These are phyloP conservation scores for Bimuria novae-zelandiae DNA, from an alignment of 2,329 filamentous ascomycete species.

Conservation along the genomic window DNA sequence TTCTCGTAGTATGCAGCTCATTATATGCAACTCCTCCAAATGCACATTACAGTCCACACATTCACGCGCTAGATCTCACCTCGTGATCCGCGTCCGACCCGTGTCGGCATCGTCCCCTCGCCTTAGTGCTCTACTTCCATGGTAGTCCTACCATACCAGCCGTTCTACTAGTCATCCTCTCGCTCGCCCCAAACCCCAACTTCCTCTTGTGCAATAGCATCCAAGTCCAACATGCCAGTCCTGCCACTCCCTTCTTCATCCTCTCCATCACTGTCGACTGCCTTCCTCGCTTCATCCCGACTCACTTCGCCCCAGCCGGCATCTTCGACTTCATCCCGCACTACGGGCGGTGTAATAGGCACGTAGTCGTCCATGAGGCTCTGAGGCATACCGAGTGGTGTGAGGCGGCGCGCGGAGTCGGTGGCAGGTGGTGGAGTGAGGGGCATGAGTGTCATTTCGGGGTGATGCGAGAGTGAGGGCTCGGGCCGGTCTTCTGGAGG, in stretches of 20 bases:
- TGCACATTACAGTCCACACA: too few species aligned
- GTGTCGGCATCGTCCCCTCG: too few species aligned
- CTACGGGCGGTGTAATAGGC: conserved; percentile 28
- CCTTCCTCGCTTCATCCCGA: conserved; percentile 26
- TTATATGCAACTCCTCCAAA: too few species aligned
- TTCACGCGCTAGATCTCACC: too few species aligned
- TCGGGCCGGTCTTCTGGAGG: background rate
- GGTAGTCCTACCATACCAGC: too few species aligned
- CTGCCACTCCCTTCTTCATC: conserved; percentile 24
- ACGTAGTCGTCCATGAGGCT: conserved; percentile 44
- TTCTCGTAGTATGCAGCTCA: too few species aligned
- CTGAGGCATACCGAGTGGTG: conserved; percentile 34
- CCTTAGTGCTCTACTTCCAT: too few species aligned
- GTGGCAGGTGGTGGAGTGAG: conserved; percentile 28
- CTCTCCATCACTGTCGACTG: conserved; percentile 11
- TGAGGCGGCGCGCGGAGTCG: conserved; percentile 11
- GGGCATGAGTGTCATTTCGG: conserved; percentile 42
- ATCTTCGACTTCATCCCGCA: conserved; percentile 29
- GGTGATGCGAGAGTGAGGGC: conserved; percentile 19
- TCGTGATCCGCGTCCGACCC: too few species aligned
- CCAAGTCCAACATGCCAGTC: conserved; percentile 35
- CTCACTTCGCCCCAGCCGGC: conserved; percentile 43
- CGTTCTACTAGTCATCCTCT: conserved; percentile 15
- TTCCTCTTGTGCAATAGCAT: conserved; percentile 43
- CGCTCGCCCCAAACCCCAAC: conserved; percentile 43